Percentiles rank a stretch among this genome's conserved stretches.
Conservation (phyloP, 768 basidiomycete species). For the Russula sp. region DNA sequence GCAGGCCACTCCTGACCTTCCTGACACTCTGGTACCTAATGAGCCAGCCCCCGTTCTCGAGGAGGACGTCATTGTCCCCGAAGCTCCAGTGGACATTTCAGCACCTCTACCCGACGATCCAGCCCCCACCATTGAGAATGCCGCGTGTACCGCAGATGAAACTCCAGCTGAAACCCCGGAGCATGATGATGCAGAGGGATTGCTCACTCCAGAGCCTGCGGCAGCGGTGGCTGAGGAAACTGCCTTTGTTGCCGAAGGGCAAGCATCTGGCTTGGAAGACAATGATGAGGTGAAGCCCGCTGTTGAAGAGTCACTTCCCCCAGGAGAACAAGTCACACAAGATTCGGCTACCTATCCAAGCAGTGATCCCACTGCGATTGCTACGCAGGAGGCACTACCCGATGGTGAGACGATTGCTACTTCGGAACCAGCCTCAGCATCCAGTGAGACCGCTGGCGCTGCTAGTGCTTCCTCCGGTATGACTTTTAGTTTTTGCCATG, state of each 20-base stretch:
- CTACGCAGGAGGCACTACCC: background rate
- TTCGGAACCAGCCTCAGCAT: background rate
- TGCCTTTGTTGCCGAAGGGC: background rate
- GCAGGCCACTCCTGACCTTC: background rate
- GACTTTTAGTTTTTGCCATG: background rate
- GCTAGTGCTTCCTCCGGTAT: background rate
- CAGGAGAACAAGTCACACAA: background rate
- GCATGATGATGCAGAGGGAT: background rate
- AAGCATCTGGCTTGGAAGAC: background rate
- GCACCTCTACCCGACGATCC: background rate
- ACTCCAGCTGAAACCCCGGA: background rate
- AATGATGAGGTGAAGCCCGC: background rate
- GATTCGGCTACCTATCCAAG: background rate
- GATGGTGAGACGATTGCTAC: background rate
- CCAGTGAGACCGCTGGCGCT: background rate
- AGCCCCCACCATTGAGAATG: background rate
- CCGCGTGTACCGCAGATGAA: background rate
- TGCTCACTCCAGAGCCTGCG: background rate
- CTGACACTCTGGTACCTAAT: background rate
- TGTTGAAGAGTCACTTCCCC: background rate
- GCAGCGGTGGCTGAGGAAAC: background rate
- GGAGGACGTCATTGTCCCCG: background rate
- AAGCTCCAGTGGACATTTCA: background rate
- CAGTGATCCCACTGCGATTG: background rate
- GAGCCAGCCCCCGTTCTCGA: background rate